Conservation (phyloP, 1,284 basidiomycete species). For the Malassezia psittaci region DNA sequence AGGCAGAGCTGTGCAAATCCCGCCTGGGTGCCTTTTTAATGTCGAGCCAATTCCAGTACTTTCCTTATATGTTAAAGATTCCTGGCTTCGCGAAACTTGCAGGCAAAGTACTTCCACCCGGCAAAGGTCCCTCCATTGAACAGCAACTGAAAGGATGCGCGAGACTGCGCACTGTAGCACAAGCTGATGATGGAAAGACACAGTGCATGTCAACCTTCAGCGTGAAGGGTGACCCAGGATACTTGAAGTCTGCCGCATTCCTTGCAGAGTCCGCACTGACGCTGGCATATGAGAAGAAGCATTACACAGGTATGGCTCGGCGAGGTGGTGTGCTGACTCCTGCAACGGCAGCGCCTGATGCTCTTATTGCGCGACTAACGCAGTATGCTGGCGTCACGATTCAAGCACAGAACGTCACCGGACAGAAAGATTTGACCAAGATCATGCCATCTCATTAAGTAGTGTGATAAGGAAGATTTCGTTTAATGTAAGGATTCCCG, state of each 20-base stretch:
- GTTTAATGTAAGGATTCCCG: no score
- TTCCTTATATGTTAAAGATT: constrained; percentile 2
- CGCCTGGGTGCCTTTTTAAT: neutral
- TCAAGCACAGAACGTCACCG: constrained; percentile 11
- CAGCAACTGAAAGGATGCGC: constrained; percentile 11
- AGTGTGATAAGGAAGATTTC: neutral
- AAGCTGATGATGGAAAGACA: constrained; percentile 50
- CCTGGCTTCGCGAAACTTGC: neutral
- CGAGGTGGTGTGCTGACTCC: constrained; percentile 69
- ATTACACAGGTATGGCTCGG: constrained; percentile 55
- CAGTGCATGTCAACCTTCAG: constrained; percentile 56
- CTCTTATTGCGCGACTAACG: constrained; percentile 58
- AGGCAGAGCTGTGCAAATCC: constrained; percentile 55
- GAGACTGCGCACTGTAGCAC: constrained; percentile 44
- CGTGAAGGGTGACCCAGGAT: constrained; percentile 70
- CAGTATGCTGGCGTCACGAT: constrained; percentile 56
- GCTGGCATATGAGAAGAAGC: constrained; percentile 54
- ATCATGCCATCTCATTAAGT: no score
- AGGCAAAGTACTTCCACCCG: constrained; percentile 5
- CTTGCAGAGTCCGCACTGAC: constrained; percentile 65
- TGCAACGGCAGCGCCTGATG: constrained; percentile 64
- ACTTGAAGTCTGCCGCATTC: constrained; percentile 61
- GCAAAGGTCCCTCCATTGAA: constrained; percentile 12
- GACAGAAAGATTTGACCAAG: neutral
- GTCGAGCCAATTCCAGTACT: constrained; percentile 4